phyloP scores from a whole-genome alignment of 441 rosid species.

The Gossypium gossypioides region DNA sequence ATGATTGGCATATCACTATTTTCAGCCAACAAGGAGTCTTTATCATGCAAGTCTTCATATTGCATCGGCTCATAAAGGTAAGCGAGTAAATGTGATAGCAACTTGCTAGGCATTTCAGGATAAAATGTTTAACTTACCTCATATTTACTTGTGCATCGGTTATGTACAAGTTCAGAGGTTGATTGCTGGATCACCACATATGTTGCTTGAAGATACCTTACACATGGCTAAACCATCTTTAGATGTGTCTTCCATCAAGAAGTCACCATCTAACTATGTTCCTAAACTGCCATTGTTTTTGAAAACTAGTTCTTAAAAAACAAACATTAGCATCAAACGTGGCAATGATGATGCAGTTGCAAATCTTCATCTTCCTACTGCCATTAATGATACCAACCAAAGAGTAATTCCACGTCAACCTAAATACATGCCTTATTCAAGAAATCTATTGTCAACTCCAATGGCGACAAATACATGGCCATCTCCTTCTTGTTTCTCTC shows the following conservation, averaged over 20 bases:
- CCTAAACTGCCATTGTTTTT: slow-evolving; percentile 12
- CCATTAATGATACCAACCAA: slow-evolving; percentile 25
- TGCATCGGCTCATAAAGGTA: slow-evolving; percentile 58
- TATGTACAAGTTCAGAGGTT: slow-evolving; percentile 42
- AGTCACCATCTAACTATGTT: neutral
- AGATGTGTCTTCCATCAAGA: neutral
- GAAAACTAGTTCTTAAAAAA: slow-evolving; percentile 25
- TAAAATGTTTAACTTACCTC: neutral
- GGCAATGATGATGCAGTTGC: slow-evolving; percentile 31
- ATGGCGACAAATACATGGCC: slow-evolving; percentile 9
- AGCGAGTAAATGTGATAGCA: neutral
- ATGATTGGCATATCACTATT: neutral
- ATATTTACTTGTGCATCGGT: neutral
- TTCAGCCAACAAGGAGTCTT: slow-evolving; percentile 56
- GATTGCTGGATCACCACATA: slow-evolving; percentile 39
- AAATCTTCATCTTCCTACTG: slow-evolving; percentile 36
- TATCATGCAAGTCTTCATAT: slow-evolving; percentile 45
- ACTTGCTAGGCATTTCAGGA: neutral
- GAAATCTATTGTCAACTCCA: slow-evolving; percentile 9
- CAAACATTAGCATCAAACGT: slow-evolving; percentile 21
- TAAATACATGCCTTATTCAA: slow-evolving; percentile 19
- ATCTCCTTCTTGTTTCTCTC: slow-evolving; percentile 22
- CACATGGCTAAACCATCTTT: slow-evolving; percentile 19
- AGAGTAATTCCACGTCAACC: slow-evolving; percentile 23
- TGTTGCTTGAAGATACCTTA: slow-evolving; percentile 32